A percentile compares a stretch with the other conserved stretches of the same genome.
Conservation (phyloP, 2,329 filamentous ascomycete genomes). For the Sclerotinia nivalis region DNA sequence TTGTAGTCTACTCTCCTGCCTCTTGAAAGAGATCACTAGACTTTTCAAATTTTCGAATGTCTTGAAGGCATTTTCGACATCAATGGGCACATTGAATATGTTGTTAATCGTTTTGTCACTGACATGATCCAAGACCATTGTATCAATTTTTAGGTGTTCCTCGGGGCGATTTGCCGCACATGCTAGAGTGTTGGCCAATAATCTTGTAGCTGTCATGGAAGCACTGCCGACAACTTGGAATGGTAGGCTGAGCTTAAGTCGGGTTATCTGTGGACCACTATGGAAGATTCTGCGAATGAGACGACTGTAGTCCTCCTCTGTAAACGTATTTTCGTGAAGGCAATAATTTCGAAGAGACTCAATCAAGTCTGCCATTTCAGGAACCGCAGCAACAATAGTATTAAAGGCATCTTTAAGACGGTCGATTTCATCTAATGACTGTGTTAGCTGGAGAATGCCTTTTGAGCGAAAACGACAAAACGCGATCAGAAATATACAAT, state of each 20-base stretch:
- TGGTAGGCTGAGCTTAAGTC: slow-evolving; percentile 53
- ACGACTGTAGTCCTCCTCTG: slow-evolving; percentile 49
- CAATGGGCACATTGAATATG: slow-evolving; percentile 54
- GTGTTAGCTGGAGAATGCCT: slow-evolving; percentile 26
- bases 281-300: slow-evolving; percentile 48
- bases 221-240: slow-evolving; percentile 52
- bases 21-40: slow-evolving; percentile 50
- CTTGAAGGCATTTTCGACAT: slow-evolving; percentile 51
- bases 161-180: slow-evolving; percentile 49
- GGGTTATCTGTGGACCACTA: slow-evolving; percentile 48
- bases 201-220: slow-evolving; percentile 51
- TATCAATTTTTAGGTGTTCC: slow-evolving; percentile 47
- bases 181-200: slow-evolving; percentile 55
- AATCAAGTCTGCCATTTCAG: slow-evolving; percentile 50
- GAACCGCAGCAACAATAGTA: slow-evolving; percentile 42
- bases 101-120: slow-evolving; percentile 51
- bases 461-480: not conserved
- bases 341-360: slow-evolving; percentile 50
- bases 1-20: slow-evolving; percentile 45
- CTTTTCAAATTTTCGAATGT: slow-evolving; percentile 47
- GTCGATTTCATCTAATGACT: slow-evolving; percentile 48
- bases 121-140: slow-evolving; percentile 53
- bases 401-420: slow-evolving; percentile 51
- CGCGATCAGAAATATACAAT: not conserved
- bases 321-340: slow-evolving; percentile 52